Evolutionary conservation across 1,284 basidiomycete genomes (phyloP).

Genomic region (Agaricales sp.): DNA sequence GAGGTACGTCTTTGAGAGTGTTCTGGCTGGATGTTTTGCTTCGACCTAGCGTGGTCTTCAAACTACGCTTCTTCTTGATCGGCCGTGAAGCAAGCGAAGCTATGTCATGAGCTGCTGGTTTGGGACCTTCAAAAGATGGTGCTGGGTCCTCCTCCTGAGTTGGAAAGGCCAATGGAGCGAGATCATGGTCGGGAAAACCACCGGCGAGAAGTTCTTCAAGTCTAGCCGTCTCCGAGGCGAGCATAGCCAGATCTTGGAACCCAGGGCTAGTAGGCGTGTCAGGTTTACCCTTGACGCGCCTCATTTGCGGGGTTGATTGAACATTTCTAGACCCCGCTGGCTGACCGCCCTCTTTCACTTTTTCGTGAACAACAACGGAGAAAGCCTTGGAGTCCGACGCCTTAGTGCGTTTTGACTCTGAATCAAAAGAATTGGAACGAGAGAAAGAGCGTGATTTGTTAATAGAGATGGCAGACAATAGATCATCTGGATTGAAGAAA

Average conservation of each 20-base stretch:
- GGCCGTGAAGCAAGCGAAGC: not conserved
- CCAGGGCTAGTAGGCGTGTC: conserved; percentile 1
- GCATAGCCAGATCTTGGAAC: not conserved
- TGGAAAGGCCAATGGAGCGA: not conserved
- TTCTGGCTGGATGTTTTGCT: not conserved
- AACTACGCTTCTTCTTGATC: conserved; percentile 1
- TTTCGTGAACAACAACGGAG: not conserved
- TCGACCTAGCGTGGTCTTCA: not conserved
- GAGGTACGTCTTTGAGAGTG: not conserved
- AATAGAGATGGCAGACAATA: not conserved
- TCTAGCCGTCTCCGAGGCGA: not conserved
- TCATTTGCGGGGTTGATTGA: not conserved
- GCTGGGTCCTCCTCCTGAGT: not conserved
- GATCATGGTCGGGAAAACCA: not conserved
- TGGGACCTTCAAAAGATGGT: not conserved
- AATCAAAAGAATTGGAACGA: not conserved
- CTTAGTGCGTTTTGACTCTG: not conserved
- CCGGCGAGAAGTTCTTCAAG: not conserved
- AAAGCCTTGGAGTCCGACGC: not conserved
- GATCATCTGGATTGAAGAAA: not conserved
- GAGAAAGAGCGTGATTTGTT: not conserved
- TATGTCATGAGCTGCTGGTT: not conserved
- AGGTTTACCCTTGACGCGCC: not conserved
- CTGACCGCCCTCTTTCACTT: not conserved
- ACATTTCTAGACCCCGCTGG: not conserved